These are phyloP conservation scores for Amaranthus tricolor DNA, from an alignment of 179 eudicot genomes.

Conservation along the genomic window DNA sequence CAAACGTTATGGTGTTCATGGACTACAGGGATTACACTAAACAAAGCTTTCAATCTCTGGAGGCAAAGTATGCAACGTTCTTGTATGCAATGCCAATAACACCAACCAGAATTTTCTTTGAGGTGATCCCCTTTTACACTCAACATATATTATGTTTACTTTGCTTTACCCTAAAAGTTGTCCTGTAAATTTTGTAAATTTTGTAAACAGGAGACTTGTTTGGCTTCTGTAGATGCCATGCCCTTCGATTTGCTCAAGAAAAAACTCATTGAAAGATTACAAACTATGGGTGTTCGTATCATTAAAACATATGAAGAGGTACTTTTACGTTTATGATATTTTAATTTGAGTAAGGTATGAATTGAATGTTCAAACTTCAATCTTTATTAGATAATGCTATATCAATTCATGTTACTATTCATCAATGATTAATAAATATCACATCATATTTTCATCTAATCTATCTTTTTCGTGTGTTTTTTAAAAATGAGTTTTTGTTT, in stretches of 20 bases:
- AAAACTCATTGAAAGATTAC: conserved; percentile 77
- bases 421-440: no score
- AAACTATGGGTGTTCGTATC: conserved; percentile 77
- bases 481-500: no score
- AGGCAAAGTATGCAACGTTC: conserved; percentile 87
- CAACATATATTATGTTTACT: not conserved
- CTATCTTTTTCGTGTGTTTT: no score
- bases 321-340: conserved; percentile 14
- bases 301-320: conserved; percentile 85
- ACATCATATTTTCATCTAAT: no score
- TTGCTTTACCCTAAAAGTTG: not conserved
- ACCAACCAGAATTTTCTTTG: conserved; percentile 89
- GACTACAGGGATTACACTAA: conserved; percentile 78
- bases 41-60: conserved; percentile 41
- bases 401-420: no score
- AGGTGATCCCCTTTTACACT: conserved; percentile 46
- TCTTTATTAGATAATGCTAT: no score
- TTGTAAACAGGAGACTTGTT: conserved; percentile 79
- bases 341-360: no score
- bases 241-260: conserved; percentile 83
- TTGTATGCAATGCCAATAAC: conserved; percentile 94
- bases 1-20: conserved; percentile 94
- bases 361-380: no score
- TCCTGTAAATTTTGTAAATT: not conserved
- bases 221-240: conserved; percentile 95